Percentiles rank a stretch among this genome's conserved stretches.
Conservation (phyloP, 345 rosid genomes). For the Linum lewisii region DNA sequence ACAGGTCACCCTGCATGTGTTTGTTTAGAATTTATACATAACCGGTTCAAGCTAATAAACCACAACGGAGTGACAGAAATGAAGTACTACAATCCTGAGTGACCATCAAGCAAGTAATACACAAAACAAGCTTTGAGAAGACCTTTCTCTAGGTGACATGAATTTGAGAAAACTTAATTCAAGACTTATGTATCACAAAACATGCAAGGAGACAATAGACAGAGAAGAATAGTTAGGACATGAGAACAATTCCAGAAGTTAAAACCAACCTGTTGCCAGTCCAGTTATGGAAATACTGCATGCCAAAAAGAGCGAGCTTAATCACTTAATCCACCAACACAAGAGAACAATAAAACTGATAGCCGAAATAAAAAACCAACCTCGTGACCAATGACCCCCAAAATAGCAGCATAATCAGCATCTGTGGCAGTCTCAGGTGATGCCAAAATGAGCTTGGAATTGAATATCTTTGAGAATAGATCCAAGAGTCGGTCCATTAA, state of each 20-base stretch:
- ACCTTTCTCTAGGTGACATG: too few species aligned
- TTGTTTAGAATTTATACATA: slow-evolving; percentile 6
- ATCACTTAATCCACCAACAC: background rate
- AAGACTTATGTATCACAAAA: background rate
- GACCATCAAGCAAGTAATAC: background rate
- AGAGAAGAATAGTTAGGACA: slow-evolving; percentile 2
- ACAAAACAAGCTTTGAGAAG: background rate
- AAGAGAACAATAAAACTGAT: background rate
- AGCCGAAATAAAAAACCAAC: slow-evolving; percentile 30
- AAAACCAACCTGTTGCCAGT: slow-evolving; percentile 89
- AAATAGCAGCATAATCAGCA: slow-evolving; percentile 89
- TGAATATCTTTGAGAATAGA: slow-evolving; percentile 59
- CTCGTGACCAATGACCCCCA: slow-evolving; percentile 98
- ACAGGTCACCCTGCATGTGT: slow-evolving; percentile 80
- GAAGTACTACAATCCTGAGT: background rate
- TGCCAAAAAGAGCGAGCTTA: slow-evolving; percentile 16
- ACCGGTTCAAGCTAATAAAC: background rate
- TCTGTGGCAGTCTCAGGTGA: slow-evolving; percentile 97
- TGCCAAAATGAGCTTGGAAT: slow-evolving; percentile 95
- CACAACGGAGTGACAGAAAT: background rate
- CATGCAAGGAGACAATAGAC: background rate
- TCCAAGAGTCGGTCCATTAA: slow-evolving; percentile 12
- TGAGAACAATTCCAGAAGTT: slow-evolving; percentile 3
- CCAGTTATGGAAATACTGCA: slow-evolving; percentile 99
- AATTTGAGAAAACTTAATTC: too few species aligned